Base-by-base conservation (phyloP, 371 early-diverging fungal genomes). In the Rhizopus sp. region DNA sequence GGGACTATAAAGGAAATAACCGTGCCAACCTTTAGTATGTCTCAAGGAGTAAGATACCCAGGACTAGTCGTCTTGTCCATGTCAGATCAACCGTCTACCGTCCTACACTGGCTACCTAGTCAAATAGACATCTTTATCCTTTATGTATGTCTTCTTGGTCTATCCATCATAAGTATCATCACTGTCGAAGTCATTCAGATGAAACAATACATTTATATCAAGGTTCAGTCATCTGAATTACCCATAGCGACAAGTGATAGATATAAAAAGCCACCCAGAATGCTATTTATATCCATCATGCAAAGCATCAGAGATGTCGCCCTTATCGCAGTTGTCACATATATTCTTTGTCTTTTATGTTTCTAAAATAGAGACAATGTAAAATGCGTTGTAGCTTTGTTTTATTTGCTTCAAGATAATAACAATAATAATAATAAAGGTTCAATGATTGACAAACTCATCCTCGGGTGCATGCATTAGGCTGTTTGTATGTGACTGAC, bases 21-120 rank as follows among this genome's bases (percentile, higher is more conserved):
- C 0, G 72, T 84, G 0, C 77, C 78, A 0, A 85, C 83, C 0
- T 81, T 83, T 45, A 83, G 82, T 51, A 82, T 85, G 77, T 73
- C 85, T 3, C 83, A 85, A 49, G 82, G 83, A 1, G 16, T 78
- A 9, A 38, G 30, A 1, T 72, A 70, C 30, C 80, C 85, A 6
- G 83, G 80, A 2, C 68, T 73, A 6, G 57, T 84, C 37, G 42
- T 75, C 35, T 60, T 83, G 7, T 50, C 61, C 15, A 40, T 67
- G 38, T 30, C 32, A n/a, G 45, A 55, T 30, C 37, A 54, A 8
- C 23, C 59, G 5, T 42, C 57, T 1, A 45, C 62, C 0, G 60
- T 68, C 12, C 16, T 76, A 5, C 76, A 74, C 47, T 76, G 73
- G 69, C 40, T 79, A 3, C 79, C 79, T 0, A 63, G 74, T 49